Evolutionary conservation across 169 alveolate genomes (phyloP).

Genomic region (Besnoitia besnoiti): DNA sequence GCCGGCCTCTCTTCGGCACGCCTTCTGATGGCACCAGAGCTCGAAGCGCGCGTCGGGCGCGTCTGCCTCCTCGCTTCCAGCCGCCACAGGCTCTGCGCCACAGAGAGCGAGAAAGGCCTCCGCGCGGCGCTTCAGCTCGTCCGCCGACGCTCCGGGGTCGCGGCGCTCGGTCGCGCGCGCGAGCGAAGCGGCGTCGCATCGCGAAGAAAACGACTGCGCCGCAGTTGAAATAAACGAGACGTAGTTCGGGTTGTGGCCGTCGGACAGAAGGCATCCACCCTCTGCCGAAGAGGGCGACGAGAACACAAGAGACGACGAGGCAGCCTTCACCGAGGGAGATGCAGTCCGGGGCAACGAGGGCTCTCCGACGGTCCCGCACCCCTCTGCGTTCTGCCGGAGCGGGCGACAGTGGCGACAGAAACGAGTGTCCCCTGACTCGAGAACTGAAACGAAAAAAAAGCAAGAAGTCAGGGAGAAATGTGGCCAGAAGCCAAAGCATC

Average conservation of each 20-base stretch:
- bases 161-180: neutral
- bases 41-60: constrained; percentile 32
- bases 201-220: neutral
- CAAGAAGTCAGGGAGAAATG: no score
- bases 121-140: neutral
- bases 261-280: neutral
- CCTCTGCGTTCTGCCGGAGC: no score
- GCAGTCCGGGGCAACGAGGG: neutral
- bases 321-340: neutral
- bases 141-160: neutral
- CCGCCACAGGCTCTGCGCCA: constrained; percentile 3
- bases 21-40: constrained; percentile 37
- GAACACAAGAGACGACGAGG: neutral
- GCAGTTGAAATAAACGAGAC: neutral
- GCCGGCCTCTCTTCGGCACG: constrained; percentile 42
- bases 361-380: neutral
- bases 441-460: no score
- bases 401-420: no score
- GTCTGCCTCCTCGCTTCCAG: constrained; percentile 7
- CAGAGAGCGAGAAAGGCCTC: neutral
- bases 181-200: neutral
- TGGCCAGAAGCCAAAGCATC: no score
- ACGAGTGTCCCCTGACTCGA: no score
- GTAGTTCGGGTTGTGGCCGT: constrained; percentile 19
- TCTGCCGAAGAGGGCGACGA: neutral